Base-by-base conservation (phyloP, 805 yeast species). In the Spathaspora sp. region DNA sequence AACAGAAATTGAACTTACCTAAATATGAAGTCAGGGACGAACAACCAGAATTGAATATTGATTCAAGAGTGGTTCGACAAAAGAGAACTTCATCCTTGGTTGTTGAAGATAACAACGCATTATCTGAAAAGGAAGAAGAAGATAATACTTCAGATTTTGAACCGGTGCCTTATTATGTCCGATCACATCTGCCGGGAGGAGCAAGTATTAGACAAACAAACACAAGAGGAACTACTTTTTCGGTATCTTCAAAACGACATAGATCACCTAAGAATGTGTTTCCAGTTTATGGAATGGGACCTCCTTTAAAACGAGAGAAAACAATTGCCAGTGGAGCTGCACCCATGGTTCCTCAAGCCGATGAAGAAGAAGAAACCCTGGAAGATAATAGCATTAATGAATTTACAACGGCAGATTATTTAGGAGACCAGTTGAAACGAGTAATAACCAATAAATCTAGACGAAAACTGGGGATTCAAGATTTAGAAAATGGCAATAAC, bases 261-360 rank as follows among this genome's bases (percentile, higher is more conserved):
- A 61, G 63, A 45, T 85, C 91, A 1, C 96, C 93, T 3, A 80
- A 80, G 23, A 89, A 89, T 54, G 91, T 87, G 1, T 87, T 87
- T 67, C 94, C 96, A 0, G 92, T 87, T 1, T 74, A 75, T 57
- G 93, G 89, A 1, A 86, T 87, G 93, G 91, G 89, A 1, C 75
- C 72, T 10, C 87, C 93, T 2, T 63, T 80, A 42, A 67, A 65
- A 26, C 69, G 78, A 49, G 92, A 87, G 58, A 69, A 68, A 44
- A 72, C 85, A 0, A 82, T 87, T 49, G 89, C 89, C 3, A 49
- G 47, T n/a, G 52, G 47, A 23, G 26, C 26, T n/a, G 26, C 29
- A 38, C 28, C 38, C 17, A n/a, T 18, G 5, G 17, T 20, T 7
- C 18, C 29, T 38, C 26, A 23, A 23, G 26, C 26, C 26, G 26